Base-by-base conservation (phyloP, 352 stramenopile genomes). In the Phytophthora colocasiae region DNA sequence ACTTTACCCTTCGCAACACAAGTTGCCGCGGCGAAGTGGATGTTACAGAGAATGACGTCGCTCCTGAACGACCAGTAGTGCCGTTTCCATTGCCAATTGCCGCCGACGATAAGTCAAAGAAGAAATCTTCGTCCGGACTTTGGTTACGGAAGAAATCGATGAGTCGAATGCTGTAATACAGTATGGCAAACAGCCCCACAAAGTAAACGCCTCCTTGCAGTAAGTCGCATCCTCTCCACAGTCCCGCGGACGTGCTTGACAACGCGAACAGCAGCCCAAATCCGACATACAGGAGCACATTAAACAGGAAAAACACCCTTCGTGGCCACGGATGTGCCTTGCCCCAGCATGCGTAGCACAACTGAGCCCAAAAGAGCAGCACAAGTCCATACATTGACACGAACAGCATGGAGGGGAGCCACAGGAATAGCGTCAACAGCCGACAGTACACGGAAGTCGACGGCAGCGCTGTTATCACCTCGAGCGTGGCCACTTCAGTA, bases 361-460 rank as follows among this genome's bases (percentile, higher is more conserved):
- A 66, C 50, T 93, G 84, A 14, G 87, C 84, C 78, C 85, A 93
- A 52, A 95, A 95, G 45, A 95, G 82, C 67, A 95, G 74, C 69
- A 95, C 83, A 29, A 95, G 81, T 9, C 81, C 84, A 53, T 95
- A 93, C 80, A 91, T 95, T 58, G 81, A 89, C 64, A 93, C 75
- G 49, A 93, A 95, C n/a, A 95, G 75, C 69, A 95, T 85, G 56
- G 80, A 81, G 26, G 87, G 87, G 12, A 95, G 72, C 79, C 85
- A 91, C 15, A 92, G 63, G 61, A 95, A 89, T 38, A 92, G 59
- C 34, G 73, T 70, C 29, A 89, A 69, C 51, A 93, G 56, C 7
- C 75, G 72, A 55, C 66, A 73, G 67, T 81, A 79, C 24, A 87
- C 54, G 19, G 76, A 85, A 6, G 75, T 75, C 15, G 70, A 68